Percentiles rank a stretch among this genome's conserved stretches.
phyloP scores from a whole-genome alignment of 352 stramenopile genomes.

The Phytophthora cryptogea region DNA sequence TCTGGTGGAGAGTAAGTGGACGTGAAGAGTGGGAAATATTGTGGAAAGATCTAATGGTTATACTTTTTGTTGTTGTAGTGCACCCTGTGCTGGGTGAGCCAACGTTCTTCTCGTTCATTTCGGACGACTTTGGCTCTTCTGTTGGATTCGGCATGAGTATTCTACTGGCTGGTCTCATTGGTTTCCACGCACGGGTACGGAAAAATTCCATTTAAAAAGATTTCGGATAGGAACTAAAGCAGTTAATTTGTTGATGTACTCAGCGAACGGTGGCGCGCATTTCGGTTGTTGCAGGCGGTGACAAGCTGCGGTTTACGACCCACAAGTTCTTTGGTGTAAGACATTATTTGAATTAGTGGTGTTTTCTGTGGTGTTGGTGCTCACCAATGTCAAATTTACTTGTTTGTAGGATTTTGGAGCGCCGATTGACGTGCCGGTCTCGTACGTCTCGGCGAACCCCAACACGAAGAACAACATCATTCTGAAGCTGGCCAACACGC shows the following conservation, averaged over 20 bases:
- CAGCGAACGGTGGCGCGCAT: slow-evolving; percentile 81
- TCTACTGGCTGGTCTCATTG: slow-evolving; percentile 73
- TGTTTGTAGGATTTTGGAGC: slow-evolving; percentile 54
- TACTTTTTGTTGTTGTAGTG: slow-evolving; percentile 38
- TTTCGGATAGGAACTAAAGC: background rate
- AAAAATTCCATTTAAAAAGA: background rate
- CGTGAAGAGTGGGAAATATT: background rate
- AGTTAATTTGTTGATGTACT: slow-evolving; percentile 7
- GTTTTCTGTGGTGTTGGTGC: background rate
- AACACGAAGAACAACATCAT: slow-evolving; percentile 90
- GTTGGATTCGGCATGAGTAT: slow-evolving; percentile 86
- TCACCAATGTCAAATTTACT: slow-evolving; percentile 4
- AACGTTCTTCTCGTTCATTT: slow-evolving; percentile 83
- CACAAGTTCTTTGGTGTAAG: slow-evolving; percentile 89
- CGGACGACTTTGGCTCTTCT: slow-evolving; percentile 77
- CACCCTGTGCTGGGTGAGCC: slow-evolving; percentile 65
- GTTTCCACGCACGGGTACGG: slow-evolving; percentile 77
- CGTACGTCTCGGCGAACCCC: slow-evolving; percentile 72
- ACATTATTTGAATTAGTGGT: background rate
- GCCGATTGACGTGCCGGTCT: slow-evolving; percentile 71
- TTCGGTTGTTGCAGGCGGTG: slow-evolving; percentile 70
- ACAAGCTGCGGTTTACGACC: slow-evolving; percentile 86
- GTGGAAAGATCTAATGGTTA: slow-evolving; percentile 5
- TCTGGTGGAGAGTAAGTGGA: slow-evolving; percentile 71
- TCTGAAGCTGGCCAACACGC: slow-evolving; percentile 75